Evolutionary conservation across 1,139 yeast species (phyloP), one percentile per base, ranked within the genome.

Genomic region (Suhomyces terraborum): DNA sequence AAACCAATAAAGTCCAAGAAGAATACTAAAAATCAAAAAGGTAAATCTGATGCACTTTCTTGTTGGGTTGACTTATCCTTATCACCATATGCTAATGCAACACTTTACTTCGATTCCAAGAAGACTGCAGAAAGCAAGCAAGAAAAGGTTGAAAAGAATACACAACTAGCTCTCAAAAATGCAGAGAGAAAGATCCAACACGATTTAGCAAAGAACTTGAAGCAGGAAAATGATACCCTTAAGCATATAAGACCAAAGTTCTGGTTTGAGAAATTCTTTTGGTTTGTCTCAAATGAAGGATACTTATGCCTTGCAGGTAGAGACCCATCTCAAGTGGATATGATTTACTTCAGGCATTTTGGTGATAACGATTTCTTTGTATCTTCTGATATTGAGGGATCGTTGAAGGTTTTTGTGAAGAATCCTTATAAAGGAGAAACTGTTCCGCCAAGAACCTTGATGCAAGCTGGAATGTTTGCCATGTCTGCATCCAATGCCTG

Each of bases 231-330:
- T 43, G 84, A 80, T 33, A 73, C 79, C 2, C 69, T 88, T 45
- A 83, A 79, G 47, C 81, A 77, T 27, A 69, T 85, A 23, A 75
- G 97, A 38, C 75, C 79, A 5, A 88, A 88, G 35, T 84, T 72
- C 54, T 91, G 97, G 87, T 94, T 94, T 66, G 98, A 93, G 57
- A 93, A 93, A 61, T 93, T 85, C 59, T 82, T 73, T 56, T 93
- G 98, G 98, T 93, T 93, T 58, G 74, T 89, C 22, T 78, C 96
- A 0, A 83, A 84, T 49, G 98, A 93, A 58, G 95, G 95, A 0
- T 89, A 87, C 55, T 67, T 93, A 40, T 87, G 95, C 48, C 62
- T 93, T 38, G 89, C 93, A 36, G 98, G 97, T 1, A 80, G 88
- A 49, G 97, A 94, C 58, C 77, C 75, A 17, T 62, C 79, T n/a